Conservation (phyloP, 495 filamentous ascomycete species). For the Daldinia loculata region DNA sequence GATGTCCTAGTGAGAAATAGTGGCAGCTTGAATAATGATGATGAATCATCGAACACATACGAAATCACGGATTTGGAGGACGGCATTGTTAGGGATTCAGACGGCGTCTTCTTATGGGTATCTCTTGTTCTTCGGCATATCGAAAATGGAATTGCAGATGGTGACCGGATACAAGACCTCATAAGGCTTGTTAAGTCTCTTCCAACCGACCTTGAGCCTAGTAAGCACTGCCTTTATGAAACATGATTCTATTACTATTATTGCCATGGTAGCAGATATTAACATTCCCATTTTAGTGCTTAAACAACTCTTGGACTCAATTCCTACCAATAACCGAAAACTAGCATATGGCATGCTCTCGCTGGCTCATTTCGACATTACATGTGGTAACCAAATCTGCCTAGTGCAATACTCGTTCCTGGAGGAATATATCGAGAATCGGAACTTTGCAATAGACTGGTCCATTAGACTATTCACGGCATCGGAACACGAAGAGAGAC, state of each 20-base stretch:
- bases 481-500: not conserved
- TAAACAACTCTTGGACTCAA: not conserved
- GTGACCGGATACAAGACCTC: not conserved
- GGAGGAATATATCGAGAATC: not conserved
- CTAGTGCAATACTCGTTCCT: not conserved
- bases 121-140: not conserved
- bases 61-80: not conserved
- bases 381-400: not conserved
- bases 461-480: not conserved
- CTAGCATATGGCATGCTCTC: not conserved
- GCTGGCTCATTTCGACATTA: not conserved
- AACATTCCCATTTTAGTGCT: not conserved
- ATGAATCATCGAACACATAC: not conserved
- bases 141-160: not conserved
- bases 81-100: not conserved
- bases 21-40: no score
- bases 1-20: not conserved
- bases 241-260: not conserved
- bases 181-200: not conserved
- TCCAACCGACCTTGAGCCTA: not conserved
- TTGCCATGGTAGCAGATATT: not conserved
- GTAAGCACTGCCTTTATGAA: not conserved
- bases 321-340: not conserved
- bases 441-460: not conserved
- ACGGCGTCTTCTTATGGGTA: not conserved